phyloP scores from a whole-genome alignment of 345 rosid genomes.

The Cardamine resedifolia region DNA sequence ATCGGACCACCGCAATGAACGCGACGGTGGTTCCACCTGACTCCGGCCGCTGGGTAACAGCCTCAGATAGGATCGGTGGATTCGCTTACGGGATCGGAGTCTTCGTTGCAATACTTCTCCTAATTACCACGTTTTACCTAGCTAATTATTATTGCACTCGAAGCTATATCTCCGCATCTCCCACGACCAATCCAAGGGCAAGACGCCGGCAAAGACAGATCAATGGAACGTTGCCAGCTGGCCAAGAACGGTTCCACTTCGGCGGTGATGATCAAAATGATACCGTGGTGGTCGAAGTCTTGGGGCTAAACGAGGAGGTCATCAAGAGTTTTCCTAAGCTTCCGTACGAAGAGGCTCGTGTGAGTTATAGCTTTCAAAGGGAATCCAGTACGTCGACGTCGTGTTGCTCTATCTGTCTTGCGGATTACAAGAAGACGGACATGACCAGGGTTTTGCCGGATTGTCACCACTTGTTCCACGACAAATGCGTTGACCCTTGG shows the following conservation, averaged over 20 bases:
- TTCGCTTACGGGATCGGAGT: constrained; percentile 56
- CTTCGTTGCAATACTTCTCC: constrained; percentile 46
- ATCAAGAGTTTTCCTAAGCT: constrained; percentile 70
- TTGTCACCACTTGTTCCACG: constrained; percentile 72
- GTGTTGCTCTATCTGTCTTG: constrained; percentile 83
- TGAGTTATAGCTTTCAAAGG: constrained; percentile 33
- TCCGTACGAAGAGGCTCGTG: constrained; percentile 60
- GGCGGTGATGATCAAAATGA: constrained; percentile 11
- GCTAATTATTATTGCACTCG: constrained; percentile 48
- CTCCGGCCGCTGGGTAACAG: constrained; percentile 14
- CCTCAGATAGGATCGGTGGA: constrained; percentile 37
- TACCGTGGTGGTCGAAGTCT: constrained; percentile 37
- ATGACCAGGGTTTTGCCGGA: constrained; percentile 64
- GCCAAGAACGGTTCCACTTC: constrained; percentile 5
- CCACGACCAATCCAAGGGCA: constrained; percentile 20
- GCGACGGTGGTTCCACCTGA: constrained; percentile 17
- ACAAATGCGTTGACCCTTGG: constrained; percentile 84
- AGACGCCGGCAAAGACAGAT: constrained; percentile 25
- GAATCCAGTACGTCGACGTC: constrained; percentile 48
- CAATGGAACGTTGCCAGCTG: neutral
- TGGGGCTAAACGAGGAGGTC: constrained; percentile 68
- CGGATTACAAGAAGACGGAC: constrained; percentile 66
- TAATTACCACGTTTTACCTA: constrained; percentile 44
- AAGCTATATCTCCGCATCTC: constrained; percentile 26
- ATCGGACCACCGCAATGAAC: constrained; percentile 13